phyloP scores from a whole-genome alignment of 257 asterid species.

The Salvia hispanica region DNA sequence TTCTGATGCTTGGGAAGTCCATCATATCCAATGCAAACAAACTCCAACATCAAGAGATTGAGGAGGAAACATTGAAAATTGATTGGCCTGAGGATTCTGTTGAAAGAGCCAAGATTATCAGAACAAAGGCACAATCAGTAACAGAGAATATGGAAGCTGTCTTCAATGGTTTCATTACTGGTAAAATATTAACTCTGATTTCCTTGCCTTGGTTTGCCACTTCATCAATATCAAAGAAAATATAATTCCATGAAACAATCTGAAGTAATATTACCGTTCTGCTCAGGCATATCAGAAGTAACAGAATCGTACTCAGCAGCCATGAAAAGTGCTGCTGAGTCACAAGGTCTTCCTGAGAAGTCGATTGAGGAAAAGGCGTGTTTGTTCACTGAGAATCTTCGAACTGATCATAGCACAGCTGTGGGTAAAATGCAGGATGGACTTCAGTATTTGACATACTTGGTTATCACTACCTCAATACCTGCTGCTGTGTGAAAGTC shows the following conservation, averaged over 20 bases:
- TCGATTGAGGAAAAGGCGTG: slow-evolving; percentile 67
- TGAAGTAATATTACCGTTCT: background rate
- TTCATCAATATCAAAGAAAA: background rate
- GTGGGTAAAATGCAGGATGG: slow-evolving; percentile 84
- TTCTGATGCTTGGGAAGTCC: slow-evolving; percentile 83
- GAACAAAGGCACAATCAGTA: slow-evolving; percentile 62
- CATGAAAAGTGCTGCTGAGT: slow-evolving; percentile 54
- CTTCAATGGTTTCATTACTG: slow-evolving; percentile 73
- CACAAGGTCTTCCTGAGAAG: slow-evolving; percentile 43
- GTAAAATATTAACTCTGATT: slow-evolving; percentile 41
- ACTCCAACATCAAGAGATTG: slow-evolving; percentile 51
- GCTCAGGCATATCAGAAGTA: slow-evolving; percentile 85
- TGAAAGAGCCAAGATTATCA: slow-evolving; percentile 79
- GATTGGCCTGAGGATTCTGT: slow-evolving; percentile 92
- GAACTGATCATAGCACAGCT: slow-evolving; percentile 66
- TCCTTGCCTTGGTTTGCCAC: slow-evolving; percentile 18
- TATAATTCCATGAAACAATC: background rate
- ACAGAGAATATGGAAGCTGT: slow-evolving; percentile 71
- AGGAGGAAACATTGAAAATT: slow-evolving; percentile 58
- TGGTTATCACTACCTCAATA: slow-evolving; percentile 75
- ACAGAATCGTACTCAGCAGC: slow-evolving; percentile 79
- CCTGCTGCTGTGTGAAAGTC: slow-evolving; percentile 52
- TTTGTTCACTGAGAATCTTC: slow-evolving; percentile 60
- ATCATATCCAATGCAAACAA: slow-evolving; percentile 63
- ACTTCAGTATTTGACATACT: slow-evolving; percentile 63